Evolutionary conservation across 2,329 filamentous ascomycete genomes (phyloP), one percentile per base, ranked within the genome.

Genomic region (Xylariaceae sp.): DNA sequence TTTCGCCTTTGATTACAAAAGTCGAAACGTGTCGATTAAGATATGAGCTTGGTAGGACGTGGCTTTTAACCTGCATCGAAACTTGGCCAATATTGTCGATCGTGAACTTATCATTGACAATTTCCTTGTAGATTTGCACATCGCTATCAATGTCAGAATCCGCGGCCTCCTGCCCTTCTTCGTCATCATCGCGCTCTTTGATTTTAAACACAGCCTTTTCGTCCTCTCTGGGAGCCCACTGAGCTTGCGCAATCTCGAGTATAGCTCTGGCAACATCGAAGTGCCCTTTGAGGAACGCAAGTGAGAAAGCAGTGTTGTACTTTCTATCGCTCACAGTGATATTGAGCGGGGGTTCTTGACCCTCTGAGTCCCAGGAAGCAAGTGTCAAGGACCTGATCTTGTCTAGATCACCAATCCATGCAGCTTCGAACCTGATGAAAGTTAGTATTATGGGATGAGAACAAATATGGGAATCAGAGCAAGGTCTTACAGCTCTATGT

Each of bases 41-140:
- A 50, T 88, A 66, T 0, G 67, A 57, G 1, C 80, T 63, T 2
- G 89, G 85, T 34, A 75, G 76, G 9, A 78, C 70, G 14, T 75
- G 70, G 51, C 87, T 88, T 64, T 88, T 84, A 53, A 90, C 86
- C 50, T 86, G 77, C 63, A 80, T 84, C 0, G 81, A 82, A 4
- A 88, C 75, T 57, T 89, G 80, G 0, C 87, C 87, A 51, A 94
- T 77, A 59, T 90, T 83, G 14, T 94, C 87, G 47, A 93, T 80
- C 0, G 89, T 94, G 65, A 88, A 89, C 34, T 79, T 75, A 12
- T 86, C 81, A 58, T 87, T 80, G 28, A 90, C 71, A 39, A 84
- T 73, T 53, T 86, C 78, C 14, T 71, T 71, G 44, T 75, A 71
- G 39, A 83, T 75, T 6, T 71, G 71, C 16, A 75, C 74, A 41